phyloP scores from a whole-genome alignment of 306 rosid genomes.

The Carpinus fangiana region DNA sequence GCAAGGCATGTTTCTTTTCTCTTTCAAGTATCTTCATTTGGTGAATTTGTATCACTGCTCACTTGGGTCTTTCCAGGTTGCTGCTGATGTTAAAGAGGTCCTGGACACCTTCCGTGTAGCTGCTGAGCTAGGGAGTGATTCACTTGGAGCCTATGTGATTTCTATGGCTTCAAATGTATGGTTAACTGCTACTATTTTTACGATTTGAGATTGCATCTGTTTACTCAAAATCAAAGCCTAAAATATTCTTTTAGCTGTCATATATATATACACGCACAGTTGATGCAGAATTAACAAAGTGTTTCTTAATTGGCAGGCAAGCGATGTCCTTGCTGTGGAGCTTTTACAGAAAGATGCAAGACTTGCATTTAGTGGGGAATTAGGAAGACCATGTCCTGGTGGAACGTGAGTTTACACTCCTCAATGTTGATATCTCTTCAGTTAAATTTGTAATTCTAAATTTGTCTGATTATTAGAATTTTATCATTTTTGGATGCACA shows the following conservation, averaged over 20 bases:
- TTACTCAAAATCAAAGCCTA: slow-evolving; percentile 5
- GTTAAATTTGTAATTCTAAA: slow-evolving; percentile 19
- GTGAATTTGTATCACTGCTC: slow-evolving; percentile 20
- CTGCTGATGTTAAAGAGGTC: slow-evolving; percentile 72
- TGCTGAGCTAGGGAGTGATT: slow-evolving; percentile 87
- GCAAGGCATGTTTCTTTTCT: slow-evolving; percentile 14
- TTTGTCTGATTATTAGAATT: slow-evolving; percentile 7
- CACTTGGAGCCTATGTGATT: slow-evolving; percentile 93
- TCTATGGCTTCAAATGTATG: slow-evolving; percentile 94
- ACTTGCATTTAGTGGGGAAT: slow-evolving; percentile 77
- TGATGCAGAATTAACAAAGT: not conserved
- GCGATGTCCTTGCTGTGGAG: slow-evolving; percentile 96
- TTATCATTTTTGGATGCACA: not conserved
- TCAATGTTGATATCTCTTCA: not conserved
- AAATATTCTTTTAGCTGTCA: not conserved
- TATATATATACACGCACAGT: not conserved
- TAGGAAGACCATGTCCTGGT: slow-evolving; percentile 81
- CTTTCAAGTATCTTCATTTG: not conserved
- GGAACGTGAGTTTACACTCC: slow-evolving; percentile 70
- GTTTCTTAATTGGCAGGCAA: slow-evolving; percentile 61
- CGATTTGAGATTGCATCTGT: slow-evolving; percentile 16
- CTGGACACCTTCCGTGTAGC: slow-evolving; percentile 79
- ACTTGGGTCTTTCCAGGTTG: slow-evolving; percentile 55
- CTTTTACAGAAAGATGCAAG: slow-evolving; percentile 94
- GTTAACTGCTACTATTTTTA: slow-evolving; percentile 15